Percentiles rank a stretch among this genome's conserved stretches.
Evolutionary conservation across 805 yeast genomes (phyloP).

Genomic region (Clavispora vitiphila): DNA sequence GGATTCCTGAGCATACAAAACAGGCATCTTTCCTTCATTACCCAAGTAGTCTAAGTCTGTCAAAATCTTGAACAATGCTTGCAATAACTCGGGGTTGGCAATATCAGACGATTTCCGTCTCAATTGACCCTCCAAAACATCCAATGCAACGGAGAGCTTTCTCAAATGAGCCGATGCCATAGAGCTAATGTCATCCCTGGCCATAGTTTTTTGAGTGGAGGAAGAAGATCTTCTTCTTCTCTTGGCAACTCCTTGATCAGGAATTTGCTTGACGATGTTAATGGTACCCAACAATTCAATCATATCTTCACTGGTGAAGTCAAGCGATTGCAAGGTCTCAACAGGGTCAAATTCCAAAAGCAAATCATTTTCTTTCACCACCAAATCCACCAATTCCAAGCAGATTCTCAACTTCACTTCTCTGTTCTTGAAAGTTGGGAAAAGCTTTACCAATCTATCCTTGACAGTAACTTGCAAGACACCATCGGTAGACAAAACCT

Average conservation of each 20-base stretch:
- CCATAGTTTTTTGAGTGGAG: slow-evolving; percentile 69
- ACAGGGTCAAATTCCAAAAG: slow-evolving; percentile 30
- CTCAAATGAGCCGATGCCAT: slow-evolving; percentile 76
- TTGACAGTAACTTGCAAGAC: slow-evolving; percentile 41
- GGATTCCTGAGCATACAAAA: slow-evolving; percentile 85
- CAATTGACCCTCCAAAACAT: slow-evolving; percentile 59
- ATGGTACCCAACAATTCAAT: slow-evolving; percentile 54
- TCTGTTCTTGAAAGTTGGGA: slow-evolving; percentile 45
- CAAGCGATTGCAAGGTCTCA: slow-evolving; percentile 49
- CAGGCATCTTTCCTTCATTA: slow-evolving; percentile 87
- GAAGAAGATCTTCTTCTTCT: slow-evolving; percentile 81
- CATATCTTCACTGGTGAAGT: slow-evolving; percentile 53
- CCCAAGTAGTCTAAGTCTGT: slow-evolving; percentile 82
- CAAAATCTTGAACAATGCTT: slow-evolving; percentile 53
- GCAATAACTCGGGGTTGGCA: slow-evolving; percentile 43
- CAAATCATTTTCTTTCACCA: slow-evolving; percentile 41
- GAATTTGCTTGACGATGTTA: slow-evolving; percentile 46
- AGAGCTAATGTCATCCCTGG: slow-evolving; percentile 61
- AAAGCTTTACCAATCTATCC: slow-evolving; percentile 48
- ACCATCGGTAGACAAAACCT: slow-evolving; percentile 34
- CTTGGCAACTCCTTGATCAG: slow-evolving; percentile 54
- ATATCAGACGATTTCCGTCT: slow-evolving; percentile 25
- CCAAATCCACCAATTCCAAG: slow-evolving; percentile 42
- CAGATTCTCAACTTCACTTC: slow-evolving; percentile 57
- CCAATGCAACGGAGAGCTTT: slow-evolving; percentile 73